These are phyloP conservation scores for Triticum timopheevii DNA, from an alignment of 176 grass and related monocot genomes.

Conservation along the genomic window DNA sequence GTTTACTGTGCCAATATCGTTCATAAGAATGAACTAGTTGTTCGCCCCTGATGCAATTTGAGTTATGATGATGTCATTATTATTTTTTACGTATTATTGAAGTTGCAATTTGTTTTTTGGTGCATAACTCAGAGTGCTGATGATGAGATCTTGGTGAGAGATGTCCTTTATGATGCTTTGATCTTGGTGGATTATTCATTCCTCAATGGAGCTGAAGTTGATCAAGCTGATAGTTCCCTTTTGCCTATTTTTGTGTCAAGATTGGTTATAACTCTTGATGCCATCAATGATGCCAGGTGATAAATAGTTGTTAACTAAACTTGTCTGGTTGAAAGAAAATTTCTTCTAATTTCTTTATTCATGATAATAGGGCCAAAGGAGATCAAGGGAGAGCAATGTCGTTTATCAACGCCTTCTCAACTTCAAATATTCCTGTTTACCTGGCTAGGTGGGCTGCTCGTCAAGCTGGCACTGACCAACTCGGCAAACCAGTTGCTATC, in stretches of 20 bases:
- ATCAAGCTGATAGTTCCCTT: slow-evolving; percentile 59
- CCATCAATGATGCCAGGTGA: slow-evolving; percentile 80
- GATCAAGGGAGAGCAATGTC: slow-evolving; percentile 76
- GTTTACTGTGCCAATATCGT: slow-evolving; percentile 2
- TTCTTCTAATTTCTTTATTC: slow-evolving; percentile 45
- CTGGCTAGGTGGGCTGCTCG: slow-evolving; percentile 62
- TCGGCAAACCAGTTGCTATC: slow-evolving; percentile 60
- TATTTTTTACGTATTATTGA: slow-evolving; percentile 21
- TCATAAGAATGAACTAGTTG: background rate
- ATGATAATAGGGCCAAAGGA: slow-evolving; percentile 75
- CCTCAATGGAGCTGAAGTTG: slow-evolving; percentile 55
- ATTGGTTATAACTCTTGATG: slow-evolving; percentile 84
- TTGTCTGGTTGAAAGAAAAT: background rate
- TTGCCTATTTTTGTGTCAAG: slow-evolving; percentile 66
- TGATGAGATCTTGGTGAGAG: slow-evolving; percentile 81
- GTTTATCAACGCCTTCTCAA: slow-evolving; percentile 78
- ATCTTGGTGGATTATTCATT: slow-evolving; percentile 97
- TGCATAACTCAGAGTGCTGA: slow-evolving; percentile 54
- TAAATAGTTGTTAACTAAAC: slow-evolving; percentile 16
- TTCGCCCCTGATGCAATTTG: background rate
- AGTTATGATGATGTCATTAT: slow-evolving; percentile 1
- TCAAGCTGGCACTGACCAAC: slow-evolving; percentile 46
- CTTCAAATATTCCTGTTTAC: slow-evolving; percentile 66
- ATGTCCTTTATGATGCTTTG: slow-evolving; percentile 85
- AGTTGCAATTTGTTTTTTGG: slow-evolving; percentile 20